A percentile compares a stretch with the other conserved stretches of the same genome.
Evolutionary conservation across 768 basidiomycete genomes (phyloP).

Genomic region (Hericium erinaceus): DNA sequence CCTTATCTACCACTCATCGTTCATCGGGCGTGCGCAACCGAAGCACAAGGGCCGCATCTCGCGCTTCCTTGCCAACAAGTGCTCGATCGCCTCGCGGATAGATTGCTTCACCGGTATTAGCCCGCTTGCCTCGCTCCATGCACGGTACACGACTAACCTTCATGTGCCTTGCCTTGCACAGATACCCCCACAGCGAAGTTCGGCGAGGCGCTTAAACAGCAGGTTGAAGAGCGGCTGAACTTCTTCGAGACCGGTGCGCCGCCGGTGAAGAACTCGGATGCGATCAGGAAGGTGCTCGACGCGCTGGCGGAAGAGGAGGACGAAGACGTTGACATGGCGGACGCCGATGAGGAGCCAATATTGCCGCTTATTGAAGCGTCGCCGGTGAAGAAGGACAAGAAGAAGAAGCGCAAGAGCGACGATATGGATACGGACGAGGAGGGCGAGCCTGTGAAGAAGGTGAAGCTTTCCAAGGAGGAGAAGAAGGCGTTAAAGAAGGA

Average conservation of each 20-base stretch:
- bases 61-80: conserved; percentile 98
- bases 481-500: conserved; percentile 80
- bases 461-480: conserved; percentile 75
- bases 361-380: conserved; percentile 53
- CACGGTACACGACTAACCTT: background rate
- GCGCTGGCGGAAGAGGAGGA: conserved; percentile 62
- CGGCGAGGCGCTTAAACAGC: conserved; percentile 85
- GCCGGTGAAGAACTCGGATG: conserved; percentile 85
- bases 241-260: conserved; percentile 92
- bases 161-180: conserved; percentile 18
- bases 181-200: conserved; percentile 86
- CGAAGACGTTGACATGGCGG: conserved; percentile 37
- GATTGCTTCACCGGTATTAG: conserved; percentile 80
- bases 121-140: background rate
- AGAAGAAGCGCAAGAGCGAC: conserved; percentile 62
- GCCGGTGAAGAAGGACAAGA: conserved; percentile 49
- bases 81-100: conserved; percentile 93
- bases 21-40: conserved; percentile 90
- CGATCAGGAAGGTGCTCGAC: conserved; percentile 84
- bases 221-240: conserved; percentile 90
- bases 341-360: conserved; percentile 37
- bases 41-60: conserved; percentile 97
- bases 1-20: conserved; percentile 93
- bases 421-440: conserved; percentile 46
- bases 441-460: conserved; percentile 54